Percentiles rank a stretch among this genome's conserved stretches.
These are phyloP conservation scores for Aspergillus sclerotioniger DNA, from an alignment of 495 filamentous ascomycete genomes.

Conservation along the genomic window DNA sequence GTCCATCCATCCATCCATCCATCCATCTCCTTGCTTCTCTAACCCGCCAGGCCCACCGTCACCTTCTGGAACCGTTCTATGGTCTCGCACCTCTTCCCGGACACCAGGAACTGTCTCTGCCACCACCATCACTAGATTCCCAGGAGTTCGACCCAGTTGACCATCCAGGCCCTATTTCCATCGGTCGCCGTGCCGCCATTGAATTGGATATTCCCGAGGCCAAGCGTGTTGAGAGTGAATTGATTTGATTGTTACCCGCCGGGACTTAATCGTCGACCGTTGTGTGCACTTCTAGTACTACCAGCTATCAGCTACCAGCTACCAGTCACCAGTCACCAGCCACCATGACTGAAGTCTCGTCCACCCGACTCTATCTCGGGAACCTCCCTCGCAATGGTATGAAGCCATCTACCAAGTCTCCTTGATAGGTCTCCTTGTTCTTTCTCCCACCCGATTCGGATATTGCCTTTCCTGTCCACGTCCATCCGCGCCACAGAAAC, in stretches of 20 bases:
- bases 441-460: slow-evolving; percentile 19
- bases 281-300: slow-evolving; percentile 9
- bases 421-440: slow-evolving; percentile 16
- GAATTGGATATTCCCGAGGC: slow-evolving; percentile 17
- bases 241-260: slow-evolving; percentile 1
- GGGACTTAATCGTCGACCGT: neutral
- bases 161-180: slow-evolving; percentile 6
- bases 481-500: slow-evolving; percentile 12
- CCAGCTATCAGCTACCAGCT: slow-evolving; percentile 42
- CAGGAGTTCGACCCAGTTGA: slow-evolving; percentile 11
- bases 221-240: slow-evolving; percentile 8
- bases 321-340: slow-evolving; percentile 18
- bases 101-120: slow-evolving; percentile 1
- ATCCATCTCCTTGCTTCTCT: neutral
- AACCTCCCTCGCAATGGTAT: slow-evolving; percentile 96
- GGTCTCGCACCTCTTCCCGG: neutral
- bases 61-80: slow-evolving; percentile 1
- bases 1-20: neutral
- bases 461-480: slow-evolving; percentile 13
- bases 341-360: slow-evolving; percentile 71
- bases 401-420: slow-evolving; percentile 45
- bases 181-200: slow-evolving; percentile 7
- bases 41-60: neutral
- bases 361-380: slow-evolving; percentile 92
- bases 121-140: slow-evolving; percentile 2